Evolutionary conservation across 140 eudicot species (phyloP).

Genomic region (Ambrosia hybrid): DNA sequence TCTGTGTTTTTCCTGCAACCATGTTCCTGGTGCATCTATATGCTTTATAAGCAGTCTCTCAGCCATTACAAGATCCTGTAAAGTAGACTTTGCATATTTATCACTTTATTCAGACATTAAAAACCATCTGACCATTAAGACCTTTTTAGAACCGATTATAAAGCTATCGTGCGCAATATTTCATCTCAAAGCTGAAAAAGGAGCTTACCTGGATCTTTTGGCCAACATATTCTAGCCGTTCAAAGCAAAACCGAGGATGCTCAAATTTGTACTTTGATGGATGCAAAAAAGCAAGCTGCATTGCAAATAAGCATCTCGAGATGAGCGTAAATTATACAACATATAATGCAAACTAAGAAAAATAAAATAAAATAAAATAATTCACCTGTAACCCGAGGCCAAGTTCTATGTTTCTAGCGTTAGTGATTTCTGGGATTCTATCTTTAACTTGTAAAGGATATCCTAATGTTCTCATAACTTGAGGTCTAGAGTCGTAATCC

Average conservation of each 20-base stretch:
- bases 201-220: conserved; percentile 90
- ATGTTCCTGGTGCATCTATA: conserved; percentile 91
- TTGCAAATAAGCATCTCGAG: background rate
- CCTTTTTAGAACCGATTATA: background rate
- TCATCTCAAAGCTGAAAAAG: background rate
- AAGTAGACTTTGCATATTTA: background rate
- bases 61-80: conserved; percentile 99
- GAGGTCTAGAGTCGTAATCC: conserved; percentile 84
- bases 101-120: background rate
- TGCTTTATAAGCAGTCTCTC: conserved; percentile 98
- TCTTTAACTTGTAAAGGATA: conserved; percentile 69
- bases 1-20: conserved; percentile 83
- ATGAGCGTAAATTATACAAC: background rate
- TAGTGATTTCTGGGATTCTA: conserved; percentile 90
- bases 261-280: conserved; percentile 95
- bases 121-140: background rate
- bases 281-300: conserved; percentile 88
- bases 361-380: background rate
- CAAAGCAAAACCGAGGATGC: conserved; percentile 95
- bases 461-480: conserved; percentile 78
- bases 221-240: conserved; percentile 87
- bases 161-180: no score
- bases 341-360: background rate
- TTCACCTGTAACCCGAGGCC: conserved; percentile 94
- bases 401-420: conserved; percentile 94